Evolutionary conservation across 352 stramenopile species (phyloP).

Genomic region (Peronospora destructor): DNA sequence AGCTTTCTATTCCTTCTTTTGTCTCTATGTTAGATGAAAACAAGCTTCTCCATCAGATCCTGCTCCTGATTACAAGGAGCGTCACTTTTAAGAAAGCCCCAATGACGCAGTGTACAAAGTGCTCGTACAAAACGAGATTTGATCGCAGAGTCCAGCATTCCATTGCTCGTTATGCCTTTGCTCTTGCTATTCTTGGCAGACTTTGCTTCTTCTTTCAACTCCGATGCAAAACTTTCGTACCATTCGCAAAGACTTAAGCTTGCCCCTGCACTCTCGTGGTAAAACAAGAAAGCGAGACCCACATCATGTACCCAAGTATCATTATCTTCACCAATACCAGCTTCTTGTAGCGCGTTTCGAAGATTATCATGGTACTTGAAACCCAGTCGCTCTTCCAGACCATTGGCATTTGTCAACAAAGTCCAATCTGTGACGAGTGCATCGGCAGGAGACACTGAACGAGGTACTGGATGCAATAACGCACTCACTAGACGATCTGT

Average conservation of each 20-base stretch:
- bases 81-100: constrained; percentile 56
- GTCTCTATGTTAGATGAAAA: constrained; percentile 48
- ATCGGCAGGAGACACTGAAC: constrained; percentile 6
- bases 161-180: constrained; percentile 20
- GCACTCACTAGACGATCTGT: constrained; percentile 30
- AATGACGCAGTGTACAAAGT: constrained; percentile 62
- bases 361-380: constrained; percentile 58
- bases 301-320: constrained; percentile 47
- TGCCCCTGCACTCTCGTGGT: constrained; percentile 55
- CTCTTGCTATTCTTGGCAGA: constrained; percentile 6
- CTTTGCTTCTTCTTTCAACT: constrained; percentile 27
- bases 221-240: constrained; percentile 51
- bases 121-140: constrained; percentile 65
- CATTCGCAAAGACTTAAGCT: constrained; percentile 59
- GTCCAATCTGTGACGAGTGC: constrained; percentile 26
- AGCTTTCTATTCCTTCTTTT: constrained; percentile 5
- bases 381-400: constrained; percentile 32
- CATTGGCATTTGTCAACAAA: constrained; percentile 19
- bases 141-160: constrained; percentile 23
- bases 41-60: constrained; percentile 65
- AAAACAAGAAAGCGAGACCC: constrained; percentile 61
- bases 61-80: constrained; percentile 35
- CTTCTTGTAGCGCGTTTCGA: constrained; percentile 36
- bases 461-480: constrained; percentile 26
- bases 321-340: constrained; percentile 26